These are phyloP conservation scores for Fusarium sterilihyphosum DNA, from an alignment of 2,329 filamentous ascomycete genomes.

Conservation along the genomic window DNA sequence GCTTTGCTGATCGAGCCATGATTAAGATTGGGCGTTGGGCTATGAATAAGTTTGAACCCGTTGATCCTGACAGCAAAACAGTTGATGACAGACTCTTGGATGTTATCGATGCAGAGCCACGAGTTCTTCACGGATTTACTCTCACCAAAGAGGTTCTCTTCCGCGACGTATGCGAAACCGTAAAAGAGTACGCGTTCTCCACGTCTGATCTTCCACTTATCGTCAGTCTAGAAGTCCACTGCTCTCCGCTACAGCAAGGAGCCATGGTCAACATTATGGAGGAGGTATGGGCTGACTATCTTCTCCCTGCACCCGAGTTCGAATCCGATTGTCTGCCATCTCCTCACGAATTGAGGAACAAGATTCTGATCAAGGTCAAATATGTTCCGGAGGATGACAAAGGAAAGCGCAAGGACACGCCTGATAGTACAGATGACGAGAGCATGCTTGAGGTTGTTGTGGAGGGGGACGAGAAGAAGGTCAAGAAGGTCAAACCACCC, in stretches of 20 bases:
- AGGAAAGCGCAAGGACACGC: neutral
- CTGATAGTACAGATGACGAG: neutral
- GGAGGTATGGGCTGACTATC: conserved; percentile 79
- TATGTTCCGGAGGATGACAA: conserved; percentile 16
- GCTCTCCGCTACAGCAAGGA: conserved; percentile 81
- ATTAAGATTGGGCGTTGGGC: neutral
- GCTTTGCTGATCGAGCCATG: neutral
- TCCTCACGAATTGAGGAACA: conserved; percentile 76
- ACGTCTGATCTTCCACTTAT: conserved; percentile 83
- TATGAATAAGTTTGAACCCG: neutral
- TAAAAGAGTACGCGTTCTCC: conserved; percentile 81
- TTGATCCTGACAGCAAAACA: neutral
- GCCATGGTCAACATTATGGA: conserved; percentile 95
- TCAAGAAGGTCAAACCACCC: conserved; percentile 1
- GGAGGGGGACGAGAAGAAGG: neutral
- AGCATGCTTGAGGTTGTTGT: neutral
- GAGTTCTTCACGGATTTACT: conserved; percentile 84
- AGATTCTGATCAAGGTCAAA: conserved; percentile 87
- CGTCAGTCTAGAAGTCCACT: conserved; percentile 90
- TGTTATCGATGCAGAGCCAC: conserved; percentile 54
- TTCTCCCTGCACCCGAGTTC: conserved; percentile 70
- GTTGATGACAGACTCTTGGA: neutral
- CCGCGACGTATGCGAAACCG: conserved; percentile 82
- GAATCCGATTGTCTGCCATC: conserved; percentile 64
- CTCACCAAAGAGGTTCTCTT: conserved; percentile 85